Conservation (phyloP, 345 rosid genomes). For the Euphorbia lathyris region DNA sequence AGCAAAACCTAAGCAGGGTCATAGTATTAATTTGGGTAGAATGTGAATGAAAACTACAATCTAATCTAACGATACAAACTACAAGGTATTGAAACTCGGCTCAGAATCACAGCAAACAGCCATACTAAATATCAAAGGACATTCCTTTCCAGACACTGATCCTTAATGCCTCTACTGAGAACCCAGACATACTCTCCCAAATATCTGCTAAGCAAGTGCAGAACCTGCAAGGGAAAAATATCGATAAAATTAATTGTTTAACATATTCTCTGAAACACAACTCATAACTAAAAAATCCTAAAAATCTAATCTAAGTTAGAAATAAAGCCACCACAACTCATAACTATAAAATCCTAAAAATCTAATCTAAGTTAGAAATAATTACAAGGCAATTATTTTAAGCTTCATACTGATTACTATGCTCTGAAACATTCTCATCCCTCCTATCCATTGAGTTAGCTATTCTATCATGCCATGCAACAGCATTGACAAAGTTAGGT, state of each 20-base stretch:
- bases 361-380: not conserved
- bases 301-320: not conserved
- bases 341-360: not conserved
- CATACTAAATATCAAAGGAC: conserved; percentile 7
- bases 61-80: not conserved
- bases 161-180: conserved; percentile 82
- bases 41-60: too few species aligned
- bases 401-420: not conserved
- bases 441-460: not conserved
- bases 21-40: too few species aligned
- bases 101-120: not conserved
- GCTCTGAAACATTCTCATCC: not conserved
- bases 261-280: not conserved
- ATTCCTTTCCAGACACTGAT: conserved; percentile 99
- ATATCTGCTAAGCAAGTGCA: conserved; percentile 94
- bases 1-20: too few species aligned
- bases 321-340: not conserved
- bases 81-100: not conserved
- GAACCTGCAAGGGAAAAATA: conserved; percentile 49
- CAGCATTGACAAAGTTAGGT: not conserved
- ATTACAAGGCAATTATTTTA: not conserved
- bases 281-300: not conserved
- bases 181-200: conserved; percentile 95
- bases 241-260: not conserved
- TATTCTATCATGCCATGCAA: not conserved